A percentile compares a stretch with the other conserved stretches of the same genome.
These are phyloP conservation scores for Tolypocladium album DNA, from an alignment of 2,329 filamentous ascomycete genomes.

Conservation along the genomic window DNA sequence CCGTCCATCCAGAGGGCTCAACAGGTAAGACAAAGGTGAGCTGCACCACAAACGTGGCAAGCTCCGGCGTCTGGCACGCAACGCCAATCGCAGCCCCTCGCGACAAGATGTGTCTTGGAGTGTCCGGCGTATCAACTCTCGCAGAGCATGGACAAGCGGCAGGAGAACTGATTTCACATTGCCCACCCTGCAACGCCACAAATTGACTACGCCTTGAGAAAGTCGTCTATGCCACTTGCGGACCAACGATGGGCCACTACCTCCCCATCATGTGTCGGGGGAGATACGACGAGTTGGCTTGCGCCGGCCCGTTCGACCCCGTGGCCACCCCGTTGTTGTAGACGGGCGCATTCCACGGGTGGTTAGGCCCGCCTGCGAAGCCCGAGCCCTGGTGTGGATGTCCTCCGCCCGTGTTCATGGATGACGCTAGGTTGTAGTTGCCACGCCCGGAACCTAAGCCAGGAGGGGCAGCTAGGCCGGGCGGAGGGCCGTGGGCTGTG, in stretches of 20 bases:
- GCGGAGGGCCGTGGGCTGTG: slow-evolving; percentile 65
- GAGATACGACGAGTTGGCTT: slow-evolving; percentile 13
- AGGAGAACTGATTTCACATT: not conserved
- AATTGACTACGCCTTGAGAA: not conserved
- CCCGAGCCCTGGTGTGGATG: slow-evolving; percentile 6
- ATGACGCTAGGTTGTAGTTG: slow-evolving; percentile 11
- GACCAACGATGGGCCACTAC: slow-evolving; percentile 5
- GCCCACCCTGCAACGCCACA: not conserved
- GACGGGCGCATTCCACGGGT: slow-evolving; percentile 12
- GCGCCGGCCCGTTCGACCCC: slow-evolving; percentile 7
- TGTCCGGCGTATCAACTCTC: not conserved
- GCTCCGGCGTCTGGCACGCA: not conserved
- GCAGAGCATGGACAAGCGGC: not conserved
- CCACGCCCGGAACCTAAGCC: slow-evolving; percentile 39
- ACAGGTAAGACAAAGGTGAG: not conserved
- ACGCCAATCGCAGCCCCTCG: too few species aligned
- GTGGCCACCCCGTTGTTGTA: slow-evolving; percentile 12
- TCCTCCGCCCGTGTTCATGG: slow-evolving; percentile 9
- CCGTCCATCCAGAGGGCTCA: not conserved
- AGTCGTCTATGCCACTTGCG: not conserved
- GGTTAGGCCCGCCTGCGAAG: slow-evolving; percentile 9
- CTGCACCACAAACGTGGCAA: not conserved
- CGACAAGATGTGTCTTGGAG: not conserved
- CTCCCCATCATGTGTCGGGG: slow-evolving; percentile 24
- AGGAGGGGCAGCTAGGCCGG: slow-evolving; percentile 67